Evolutionary conservation across 2,329 filamentous ascomycete genomes (phyloP).

Genomic region (Fonsecaea pedrosoi): DNA sequence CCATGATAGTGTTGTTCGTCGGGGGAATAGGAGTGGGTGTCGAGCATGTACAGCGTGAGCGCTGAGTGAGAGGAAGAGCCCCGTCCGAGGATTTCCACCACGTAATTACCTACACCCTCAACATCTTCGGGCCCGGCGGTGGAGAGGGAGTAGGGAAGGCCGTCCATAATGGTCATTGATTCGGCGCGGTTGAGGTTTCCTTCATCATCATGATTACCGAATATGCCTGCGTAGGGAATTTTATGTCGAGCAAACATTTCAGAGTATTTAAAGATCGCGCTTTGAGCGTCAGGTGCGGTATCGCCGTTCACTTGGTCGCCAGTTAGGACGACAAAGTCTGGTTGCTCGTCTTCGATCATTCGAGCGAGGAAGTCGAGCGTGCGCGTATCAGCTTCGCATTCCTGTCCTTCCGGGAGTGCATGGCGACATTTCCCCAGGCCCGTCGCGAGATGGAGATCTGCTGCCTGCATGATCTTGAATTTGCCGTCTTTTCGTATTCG

Average conservation of each 20-base stretch:
- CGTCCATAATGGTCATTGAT: conserved; percentile 86
- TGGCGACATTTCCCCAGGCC: conserved; percentile 86
- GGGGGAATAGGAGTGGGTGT: conserved; percentile 90
- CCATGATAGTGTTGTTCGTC: conserved; percentile 87
- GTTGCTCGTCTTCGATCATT: conserved; percentile 89
- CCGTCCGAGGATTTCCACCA: conserved; percentile 84
- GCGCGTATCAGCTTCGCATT: conserved; percentile 88
- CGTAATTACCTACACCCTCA: conserved; percentile 93
- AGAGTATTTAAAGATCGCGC: conserved; percentile 91
- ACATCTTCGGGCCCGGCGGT: conserved; percentile 79
- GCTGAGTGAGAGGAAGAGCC: conserved; percentile 83
- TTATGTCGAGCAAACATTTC: conserved; percentile 82
- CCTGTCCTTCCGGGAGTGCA: conserved; percentile 76
- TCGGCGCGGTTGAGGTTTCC: conserved; percentile 75
- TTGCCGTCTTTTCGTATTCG: conserved; percentile 86
- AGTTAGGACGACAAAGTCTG: conserved; percentile 87
- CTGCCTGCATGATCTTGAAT: conserved; percentile 96
- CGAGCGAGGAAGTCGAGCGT: conserved; percentile 87
- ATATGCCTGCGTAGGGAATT: conserved; percentile 91
- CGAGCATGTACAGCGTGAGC: conserved; percentile 90
- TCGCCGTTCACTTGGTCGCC: conserved; percentile 97
- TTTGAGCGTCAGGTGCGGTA: conserved; percentile 87
- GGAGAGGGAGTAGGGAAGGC: conserved; percentile 88
- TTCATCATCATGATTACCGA: conserved; percentile 98
- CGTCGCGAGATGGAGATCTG: conserved; percentile 93